These are phyloP conservation scores for Phytopythium ostracodes DNA, from an alignment of 352 stramenopile genomes.

Conservation along the genomic window DNA sequence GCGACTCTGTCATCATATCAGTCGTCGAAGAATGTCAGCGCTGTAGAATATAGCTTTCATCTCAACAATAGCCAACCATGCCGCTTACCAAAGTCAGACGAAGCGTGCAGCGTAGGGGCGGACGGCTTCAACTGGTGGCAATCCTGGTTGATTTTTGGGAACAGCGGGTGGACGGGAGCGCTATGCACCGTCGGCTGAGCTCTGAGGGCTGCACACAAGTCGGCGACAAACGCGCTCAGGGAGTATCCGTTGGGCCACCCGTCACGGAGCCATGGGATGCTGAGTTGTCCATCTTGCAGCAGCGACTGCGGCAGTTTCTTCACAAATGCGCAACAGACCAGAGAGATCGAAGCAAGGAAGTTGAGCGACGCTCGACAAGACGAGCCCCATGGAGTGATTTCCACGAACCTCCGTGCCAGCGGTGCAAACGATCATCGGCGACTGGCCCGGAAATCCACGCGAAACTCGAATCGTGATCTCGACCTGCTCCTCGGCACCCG, in stretches of 20 bases:
- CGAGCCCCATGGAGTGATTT: neutral
- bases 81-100: neutral
- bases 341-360: neutral
- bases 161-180: conserved; percentile 17
- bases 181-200: neutral
- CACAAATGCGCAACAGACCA: neutral
- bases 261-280: conserved; percentile 43
- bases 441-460: conserved; percentile 31
- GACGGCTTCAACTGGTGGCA: conserved; percentile 21
- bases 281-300: conserved; percentile 31
- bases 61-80: neutral
- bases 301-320: conserved; percentile 41
- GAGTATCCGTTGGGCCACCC: conserved; percentile 57
- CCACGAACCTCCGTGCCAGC: conserved; percentile 39
- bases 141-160: conserved; percentile 6
- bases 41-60: too few relatives aligned
- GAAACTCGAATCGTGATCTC: conserved; percentile 42
- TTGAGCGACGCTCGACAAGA: neutral
- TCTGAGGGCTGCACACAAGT: conserved; percentile 41
- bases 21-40: neutral
- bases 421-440: conserved; percentile 43
- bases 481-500: conserved; percentile 31
- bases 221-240: conserved; percentile 35
- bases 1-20: neutral
- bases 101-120: conserved; percentile 26